Conservation (phyloP, 495 filamentous ascomycete species). For the Podospora comata region DNA sequence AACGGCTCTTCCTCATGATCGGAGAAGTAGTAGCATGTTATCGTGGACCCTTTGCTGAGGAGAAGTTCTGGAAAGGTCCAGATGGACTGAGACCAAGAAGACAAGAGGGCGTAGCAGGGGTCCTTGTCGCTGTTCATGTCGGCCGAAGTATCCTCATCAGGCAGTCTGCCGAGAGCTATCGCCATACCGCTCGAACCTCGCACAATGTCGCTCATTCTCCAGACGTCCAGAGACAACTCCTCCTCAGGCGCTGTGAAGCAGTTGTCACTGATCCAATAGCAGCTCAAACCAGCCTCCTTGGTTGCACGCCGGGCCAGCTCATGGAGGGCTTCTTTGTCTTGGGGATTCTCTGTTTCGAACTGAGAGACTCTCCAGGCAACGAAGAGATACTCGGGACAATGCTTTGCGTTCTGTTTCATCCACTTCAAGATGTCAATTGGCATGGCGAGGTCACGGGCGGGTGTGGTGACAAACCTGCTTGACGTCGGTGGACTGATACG, state of each 20-base stretch:
- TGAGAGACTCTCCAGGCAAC: background rate
- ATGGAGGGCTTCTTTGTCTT: background rate
- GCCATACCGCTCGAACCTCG: background rate
- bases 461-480: background rate
- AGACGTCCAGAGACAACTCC: background rate
- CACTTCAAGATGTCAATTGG: background rate
- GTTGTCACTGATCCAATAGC: constrained; percentile 1
- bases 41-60: constrained; percentile 29
- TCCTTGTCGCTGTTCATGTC: background rate
- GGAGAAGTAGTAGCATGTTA: constrained; percentile 29
- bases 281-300: background rate
- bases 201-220: background rate
- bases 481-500: constrained; percentile 2
- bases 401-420: background rate
- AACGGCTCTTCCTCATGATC: background rate
- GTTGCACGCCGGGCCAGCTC: background rate
- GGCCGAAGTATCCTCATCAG: background rate
- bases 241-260: background rate
- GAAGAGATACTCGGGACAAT: constrained; percentile 1
- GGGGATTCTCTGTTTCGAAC: background rate
- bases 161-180: background rate
- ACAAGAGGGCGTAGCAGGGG: background rate
- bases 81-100: constrained; percentile 36
- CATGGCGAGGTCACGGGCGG: background rate
- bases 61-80: constrained; percentile 49